Evolutionary conservation across 495 filamentous ascomycete genomes (phyloP), one percentile per base, ranked within the genome.

Genomic region (Aspergillus incahuasiensis): DNA sequence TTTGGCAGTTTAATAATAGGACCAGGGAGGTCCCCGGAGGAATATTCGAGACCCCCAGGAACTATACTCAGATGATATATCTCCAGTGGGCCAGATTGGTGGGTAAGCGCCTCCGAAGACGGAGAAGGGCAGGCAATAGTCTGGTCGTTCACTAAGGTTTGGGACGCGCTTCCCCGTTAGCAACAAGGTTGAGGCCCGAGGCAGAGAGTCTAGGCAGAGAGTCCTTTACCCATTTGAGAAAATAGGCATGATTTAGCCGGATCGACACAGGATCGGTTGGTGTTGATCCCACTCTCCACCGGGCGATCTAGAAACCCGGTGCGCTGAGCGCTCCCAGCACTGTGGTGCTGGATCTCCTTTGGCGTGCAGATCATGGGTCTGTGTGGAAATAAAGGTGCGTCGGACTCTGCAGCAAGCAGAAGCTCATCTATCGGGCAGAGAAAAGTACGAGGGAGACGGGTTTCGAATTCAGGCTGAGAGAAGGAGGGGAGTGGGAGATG

Each of bases 311-410:
- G 38, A 40, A 24, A 32, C 16, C 50, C 32, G 35, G 34, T 40
- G 38, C 38, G 9, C 38, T 40, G 49, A 47, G 18, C 34, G 46
- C 48, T 38, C 24, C 56, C 56, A 54, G 50, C 24, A 16, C 56
- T 53, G 40, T 40, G 45, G 43, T 43, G 38, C 46, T 49, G 56
- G 56, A 46, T 35, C 43, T 52, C 30, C 52, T 47, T 54, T 58
- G 55, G 48, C 55, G 42, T 58, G 55, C 48, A 58, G 55, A 58
- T 58, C 55, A 15, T 22, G 40, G 38, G 24, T 32, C 39, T 52
- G 38, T 52, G 38, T 38, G 42, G 41, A 39, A 53, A 53, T 43
- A 46, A 48, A 32, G 35, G 30, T 48, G 19, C 40, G 38, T 40
- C 34, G 4, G 34, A 11, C 38, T 34, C 44, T 55, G 32, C 18